phyloP scores from a whole-genome alignment of 2,329 filamentous ascomycete species.

The Pyrenochaeta sp. region DNA sequence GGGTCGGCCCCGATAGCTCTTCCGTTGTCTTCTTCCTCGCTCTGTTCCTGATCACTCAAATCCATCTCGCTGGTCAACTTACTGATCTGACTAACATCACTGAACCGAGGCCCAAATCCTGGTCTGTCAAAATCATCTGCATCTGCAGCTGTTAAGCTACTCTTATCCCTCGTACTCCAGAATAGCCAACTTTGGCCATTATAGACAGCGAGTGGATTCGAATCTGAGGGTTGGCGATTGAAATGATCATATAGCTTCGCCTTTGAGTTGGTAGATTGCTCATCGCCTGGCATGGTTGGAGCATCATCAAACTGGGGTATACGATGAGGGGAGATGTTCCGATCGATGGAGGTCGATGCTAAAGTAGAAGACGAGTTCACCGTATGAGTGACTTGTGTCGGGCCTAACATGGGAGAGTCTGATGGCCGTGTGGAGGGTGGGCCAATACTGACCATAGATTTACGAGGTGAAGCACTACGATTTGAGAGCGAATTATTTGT shows the following conservation, averaged over 20 bases:
- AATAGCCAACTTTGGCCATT: conserved; percentile 63
- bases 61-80: conserved; percentile 55
- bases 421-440: conserved; percentile 20
- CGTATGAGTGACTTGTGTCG: conserved; percentile 17
- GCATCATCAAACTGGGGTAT: conserved; percentile 15
- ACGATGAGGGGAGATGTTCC: conserved; percentile 15
- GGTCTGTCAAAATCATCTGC: conserved; percentile 33
- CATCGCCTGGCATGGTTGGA: too few species aligned
- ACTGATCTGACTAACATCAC: conserved; percentile 64
- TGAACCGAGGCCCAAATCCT: conserved; percentile 50
- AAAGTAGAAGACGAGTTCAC: conserved; percentile 20
- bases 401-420: conserved; percentile 29
- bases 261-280: neutral
- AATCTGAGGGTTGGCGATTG: conserved; percentile 30
- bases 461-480: conserved; percentile 60
- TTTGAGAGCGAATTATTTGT: conserved; percentile 30
- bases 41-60: conserved; percentile 19
- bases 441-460: conserved; percentile 44
- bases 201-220: conserved; percentile 59
- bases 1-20: too few species aligned
- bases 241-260: conserved; percentile 9
- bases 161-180: conserved; percentile 55
- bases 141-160: neutral
- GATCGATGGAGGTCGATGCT: conserved; percentile 25
- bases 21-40: conserved; percentile 43